Evolutionary conservation across 768 basidiomycete species (phyloP), one percentile per base, ranked within the genome.

Genomic region (Leccinum imitatum): DNA sequence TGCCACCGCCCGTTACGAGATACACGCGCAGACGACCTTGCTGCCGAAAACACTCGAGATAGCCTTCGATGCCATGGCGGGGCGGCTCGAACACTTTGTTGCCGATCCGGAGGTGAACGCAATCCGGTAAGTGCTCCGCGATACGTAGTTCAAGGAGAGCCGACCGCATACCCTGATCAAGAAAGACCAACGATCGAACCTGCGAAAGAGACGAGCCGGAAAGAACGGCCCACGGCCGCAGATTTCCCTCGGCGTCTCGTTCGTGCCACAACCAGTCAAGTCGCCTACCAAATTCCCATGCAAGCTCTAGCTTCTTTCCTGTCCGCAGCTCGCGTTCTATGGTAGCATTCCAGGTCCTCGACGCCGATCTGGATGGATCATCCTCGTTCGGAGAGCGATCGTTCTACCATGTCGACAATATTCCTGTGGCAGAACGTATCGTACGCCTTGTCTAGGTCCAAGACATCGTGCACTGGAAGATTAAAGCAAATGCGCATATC

Each of bases 201-300:
- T 90, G 85, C 62, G 80, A 80, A 63, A 91, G 78, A 10, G 90
- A 86, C 41, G 95, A 64, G 31, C 93, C 93, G 62, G 83, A 89
- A 10, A 96, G 72, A 3, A 93, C 83, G 1, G 83, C 81, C 89
- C 90, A 94, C 25, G 81, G 79, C 50, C 94, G 79, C 21, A 72
- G 64, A 54, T 81, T 77, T 10, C 86, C 89, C 35, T 83, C 78
- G 0, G 88, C 77, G 64, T 90, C 88, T 23, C 81, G 77, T 17
- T 86, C 80, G 39, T 87, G 79, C 82, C 89, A 89, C 27, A 95
- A 78, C 95, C 95, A 98, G 68, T 98, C 95, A 51, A 98, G 71
- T 61, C 84, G 82, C 3, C 86, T 84, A 21, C 80, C 84, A 27
- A 80, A 69, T 41, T 90, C 81, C 95, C 95, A 98, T 48, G 86